A percentile compares a stretch with the other conserved stretches of the same genome.
These are phyloP conservation scores for Neocatenulostroma microsporum DNA, from an alignment of 2,329 filamentous ascomycete species.

Conservation along the genomic window DNA sequence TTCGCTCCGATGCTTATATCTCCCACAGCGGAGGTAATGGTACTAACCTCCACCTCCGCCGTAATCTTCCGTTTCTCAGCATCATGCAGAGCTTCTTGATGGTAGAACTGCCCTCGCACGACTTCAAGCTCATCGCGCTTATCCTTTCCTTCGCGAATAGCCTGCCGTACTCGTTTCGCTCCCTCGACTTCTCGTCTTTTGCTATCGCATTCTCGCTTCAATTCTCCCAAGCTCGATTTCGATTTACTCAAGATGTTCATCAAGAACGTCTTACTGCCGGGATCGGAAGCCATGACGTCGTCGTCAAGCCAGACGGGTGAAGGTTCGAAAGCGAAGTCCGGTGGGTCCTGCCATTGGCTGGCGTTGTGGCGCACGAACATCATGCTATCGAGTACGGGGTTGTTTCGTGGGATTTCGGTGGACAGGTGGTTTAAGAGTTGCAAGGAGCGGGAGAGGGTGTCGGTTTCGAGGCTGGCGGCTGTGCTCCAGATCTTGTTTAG, in stretches of 20 bases:
- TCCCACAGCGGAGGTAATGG: conserved; percentile 80
- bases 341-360: conserved; percentile 68
- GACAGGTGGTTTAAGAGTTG: conserved; percentile 64
- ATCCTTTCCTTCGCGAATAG: conserved; percentile 73
- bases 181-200: conserved; percentile 79
- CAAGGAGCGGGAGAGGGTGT: conserved; percentile 66
- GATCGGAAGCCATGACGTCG: conserved; percentile 75
- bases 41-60: conserved; percentile 86
- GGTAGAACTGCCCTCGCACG: conserved; percentile 70
- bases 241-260: conserved; percentile 89
- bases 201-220: conserved; percentile 75
- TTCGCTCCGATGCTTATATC: conserved; percentile 87
- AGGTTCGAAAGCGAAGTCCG: conserved; percentile 80
- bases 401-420: conserved; percentile 77
- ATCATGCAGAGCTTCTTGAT: conserved; percentile 79
- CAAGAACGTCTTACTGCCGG: conserved; percentile 78
- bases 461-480: conserved; percentile 70
- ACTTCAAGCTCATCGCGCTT: conserved; percentile 83
- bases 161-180: conserved; percentile 64
- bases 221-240: conserved; percentile 71
- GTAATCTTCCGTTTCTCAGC: conserved; percentile 76
- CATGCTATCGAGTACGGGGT: conserved; percentile 83
- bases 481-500: conserved; percentile 80
- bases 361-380: conserved; percentile 97
- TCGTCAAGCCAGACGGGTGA: conserved; percentile 98